phyloP scores from a whole-genome alignment of 768 basidiomycete genomes.

The Boletus pseudo-olivaceus region DNA sequence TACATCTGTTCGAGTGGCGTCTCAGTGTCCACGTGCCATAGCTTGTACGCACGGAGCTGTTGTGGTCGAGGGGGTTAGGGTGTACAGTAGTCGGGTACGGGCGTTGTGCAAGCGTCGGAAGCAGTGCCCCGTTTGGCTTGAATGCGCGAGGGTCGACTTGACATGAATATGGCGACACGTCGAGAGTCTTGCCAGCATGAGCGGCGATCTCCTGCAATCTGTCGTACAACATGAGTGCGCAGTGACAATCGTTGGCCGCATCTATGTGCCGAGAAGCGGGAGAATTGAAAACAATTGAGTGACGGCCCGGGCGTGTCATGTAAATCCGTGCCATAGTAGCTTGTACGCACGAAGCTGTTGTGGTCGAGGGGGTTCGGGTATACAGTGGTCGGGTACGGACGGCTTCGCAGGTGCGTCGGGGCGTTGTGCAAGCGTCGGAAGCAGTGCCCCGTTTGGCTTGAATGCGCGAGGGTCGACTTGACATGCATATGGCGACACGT shows the following conservation, averaged over 20 bases:
- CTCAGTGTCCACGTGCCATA: slow-evolving; percentile 40
- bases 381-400: slow-evolving; percentile 21
- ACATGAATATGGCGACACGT: too few species aligned
- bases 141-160: slow-evolving; percentile 17
- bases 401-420: too few species aligned
- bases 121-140: neutral
- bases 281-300: neutral
- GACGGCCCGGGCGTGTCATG: too few species aligned
- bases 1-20: slow-evolving; percentile 40
- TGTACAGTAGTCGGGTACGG: slow-evolving; percentile 23
- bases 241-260: slow-evolving; percentile 51
- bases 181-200: slow-evolving; percentile 16
- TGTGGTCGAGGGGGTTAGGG: slow-evolving; percentile 34
- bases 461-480: slow-evolving; percentile 15
- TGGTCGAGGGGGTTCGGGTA: too few species aligned
- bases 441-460: neutral
- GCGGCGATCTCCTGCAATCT: slow-evolving; percentile 32
- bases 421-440: neutral
- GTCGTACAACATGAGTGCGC: slow-evolving; percentile 42
- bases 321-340: too few species aligned
- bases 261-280: slow-evolving; percentile 27
- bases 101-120: neutral
- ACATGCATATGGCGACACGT: neutral
- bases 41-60: slow-evolving; percentile 41
- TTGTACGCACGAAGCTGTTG: too few species aligned